Base-by-base conservation (phyloP, 768 basidiomycete genomes). In the Plicaturopsis crispa region DNA sequence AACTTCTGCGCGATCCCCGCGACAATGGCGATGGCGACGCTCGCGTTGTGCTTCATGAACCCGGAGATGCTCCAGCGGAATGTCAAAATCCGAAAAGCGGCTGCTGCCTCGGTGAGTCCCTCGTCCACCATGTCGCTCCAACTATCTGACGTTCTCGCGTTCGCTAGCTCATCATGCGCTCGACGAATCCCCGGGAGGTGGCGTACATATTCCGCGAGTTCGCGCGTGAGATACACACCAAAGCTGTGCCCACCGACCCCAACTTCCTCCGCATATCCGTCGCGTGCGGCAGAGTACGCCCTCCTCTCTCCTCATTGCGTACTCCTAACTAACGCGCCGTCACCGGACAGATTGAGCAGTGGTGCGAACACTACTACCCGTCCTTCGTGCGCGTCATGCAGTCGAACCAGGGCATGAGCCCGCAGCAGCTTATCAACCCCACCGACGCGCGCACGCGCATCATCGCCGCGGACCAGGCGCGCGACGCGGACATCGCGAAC, bases 1-100 rank as follows among this genome's bases (percentile, higher is more conserved):
- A 87, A 87, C 55, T 97, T 98, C 61, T 91, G 88, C 48, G 90
- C 94, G 0, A 86, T 98, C 42, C 94, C 94, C 5, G 86, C 82
- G 13, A 74, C 82, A 10, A 97, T 98, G 93, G 92, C 94, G 0
- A 83, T 99, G 46, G 93, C 94, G 7, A 98, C 94, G 6, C 71
- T 99, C 16, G 76, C 82, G 35, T 60, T 88, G 33, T 94, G 91
- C 59, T 97, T 92, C 65, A 92, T 89, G 87, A 98, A 98, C 62
- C 75, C 75, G 6, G 66, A 65, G 6, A 84, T 97, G 73, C 78
- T 97, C 60, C 72, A 83, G 47, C 62, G 72, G 50, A 93, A 96
- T 55, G 80, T 96, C 56, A 98, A 99, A 65, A 99, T 99, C 45
- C 75, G 93, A 42, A 92, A 91, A 55, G 91, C 90, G 1, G 76